These are phyloP conservation scores for Fusarium tupiense DNA, from an alignment of 2,329 filamentous ascomycete species.

Conservation along the genomic window DNA sequence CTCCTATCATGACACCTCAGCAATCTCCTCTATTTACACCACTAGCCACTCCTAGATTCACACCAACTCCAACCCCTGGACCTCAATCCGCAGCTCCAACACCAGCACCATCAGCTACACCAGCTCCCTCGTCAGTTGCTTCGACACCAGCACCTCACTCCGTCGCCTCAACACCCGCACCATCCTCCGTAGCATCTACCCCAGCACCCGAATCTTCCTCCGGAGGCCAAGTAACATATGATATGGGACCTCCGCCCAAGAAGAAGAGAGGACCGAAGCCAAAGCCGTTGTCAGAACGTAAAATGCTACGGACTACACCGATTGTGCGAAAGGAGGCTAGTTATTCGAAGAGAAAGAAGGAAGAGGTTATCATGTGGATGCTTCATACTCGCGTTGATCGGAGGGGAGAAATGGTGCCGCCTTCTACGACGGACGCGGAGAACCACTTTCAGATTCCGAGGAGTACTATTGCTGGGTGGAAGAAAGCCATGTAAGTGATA, in stretches of 20 bases:
- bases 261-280: constrained; percentile 21
- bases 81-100: background rate
- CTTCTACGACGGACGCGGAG: constrained; percentile 5
- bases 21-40: constrained; percentile 5
- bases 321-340: constrained; percentile 20
- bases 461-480: constrained; percentile 22
- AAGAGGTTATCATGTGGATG: constrained; percentile 21
- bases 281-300: constrained; percentile 18
- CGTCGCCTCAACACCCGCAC: background rate
- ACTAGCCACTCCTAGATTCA: background rate
- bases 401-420: constrained; percentile 3
- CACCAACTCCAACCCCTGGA: background rate
- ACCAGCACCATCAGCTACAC: background rate
- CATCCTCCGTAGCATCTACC: background rate
- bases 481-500: background rate
- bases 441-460: constrained; percentile 16
- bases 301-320: background rate
- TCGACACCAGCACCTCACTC: background rate
- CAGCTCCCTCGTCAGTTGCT: background rate
- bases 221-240: background rate
- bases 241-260: background rate
- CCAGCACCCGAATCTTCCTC: background rate
- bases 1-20: background rate
- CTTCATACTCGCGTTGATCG: background rate
- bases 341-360: constrained; percentile 15